Evolutionary conservation across 2,329 filamentous ascomycete genomes (phyloP).

Genomic region (Trichophyton benhamiae): DNA sequence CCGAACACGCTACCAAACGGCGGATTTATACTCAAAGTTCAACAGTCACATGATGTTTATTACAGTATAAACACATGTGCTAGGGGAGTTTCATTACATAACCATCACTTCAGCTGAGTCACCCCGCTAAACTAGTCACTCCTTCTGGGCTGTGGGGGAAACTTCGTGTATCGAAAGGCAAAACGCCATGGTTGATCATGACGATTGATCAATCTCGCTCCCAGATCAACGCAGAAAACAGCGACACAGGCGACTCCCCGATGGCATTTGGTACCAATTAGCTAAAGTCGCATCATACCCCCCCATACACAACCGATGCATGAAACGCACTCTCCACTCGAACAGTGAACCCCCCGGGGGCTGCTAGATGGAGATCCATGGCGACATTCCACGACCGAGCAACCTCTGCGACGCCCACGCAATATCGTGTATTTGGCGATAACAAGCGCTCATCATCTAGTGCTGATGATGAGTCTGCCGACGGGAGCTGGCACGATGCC

Average conservation of each 20-base stretch:
- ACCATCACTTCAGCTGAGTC: not conserved
- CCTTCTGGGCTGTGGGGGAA: not conserved
- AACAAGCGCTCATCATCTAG: slow-evolving; percentile 26
- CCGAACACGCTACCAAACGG: not conserved
- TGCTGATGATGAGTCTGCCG: slow-evolving; percentile 27
- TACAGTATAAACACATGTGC: not conserved
- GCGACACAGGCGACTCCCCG: not conserved
- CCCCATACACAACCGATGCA: not conserved
- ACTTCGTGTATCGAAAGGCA: not conserved
- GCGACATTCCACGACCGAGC: slow-evolving; percentile 33
- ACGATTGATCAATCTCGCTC: not conserved
- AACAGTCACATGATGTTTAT: not conserved
- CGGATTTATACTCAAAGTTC: not conserved
- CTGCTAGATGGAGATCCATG: slow-evolving; percentile 35
- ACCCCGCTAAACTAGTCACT: not conserved
- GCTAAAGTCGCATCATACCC: not conserved
- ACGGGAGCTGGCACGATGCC: slow-evolving; percentile 29
- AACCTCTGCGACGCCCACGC: slow-evolving; percentile 32
- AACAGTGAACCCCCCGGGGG: slow-evolving; percentile 14
- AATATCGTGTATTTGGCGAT: slow-evolving; percentile 29
- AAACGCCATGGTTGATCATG: not conserved
- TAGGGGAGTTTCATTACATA: not conserved
- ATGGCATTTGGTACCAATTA: not conserved
- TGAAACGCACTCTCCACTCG: slow-evolving; percentile 4
- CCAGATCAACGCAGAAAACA: not conserved